These are phyloP conservation scores for Eutrema heterophyllum DNA, from an alignment of 345 rosid genomes.

Conservation along the genomic window DNA sequence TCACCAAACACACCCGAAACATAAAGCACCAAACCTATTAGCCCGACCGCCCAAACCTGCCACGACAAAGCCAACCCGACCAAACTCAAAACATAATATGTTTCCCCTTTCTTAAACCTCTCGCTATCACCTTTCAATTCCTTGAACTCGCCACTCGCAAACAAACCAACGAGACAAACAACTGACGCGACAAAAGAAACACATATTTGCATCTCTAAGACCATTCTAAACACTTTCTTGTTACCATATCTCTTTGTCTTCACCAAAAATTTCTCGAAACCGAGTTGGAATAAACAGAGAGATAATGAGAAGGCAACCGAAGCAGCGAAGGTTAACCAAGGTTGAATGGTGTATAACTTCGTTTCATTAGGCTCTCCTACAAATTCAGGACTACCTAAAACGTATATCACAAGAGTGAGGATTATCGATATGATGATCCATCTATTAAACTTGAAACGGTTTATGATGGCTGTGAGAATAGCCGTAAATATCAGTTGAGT, in stretches of 20 bases:
- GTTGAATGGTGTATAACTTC: too few relatives aligned
- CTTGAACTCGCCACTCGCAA: constrained; percentile 19
- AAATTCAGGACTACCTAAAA: constrained; percentile 1
- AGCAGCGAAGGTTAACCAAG: constrained; percentile 23
- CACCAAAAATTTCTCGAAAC: constrained; percentile 9
- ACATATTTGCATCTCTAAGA: constrained; percentile 20
- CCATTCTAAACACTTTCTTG: constrained; percentile 27
- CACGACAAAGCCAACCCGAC: constrained; percentile 21
- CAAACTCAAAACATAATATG: not conserved
- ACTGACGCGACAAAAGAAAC: constrained; percentile 2
- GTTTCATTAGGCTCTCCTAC: constrained; percentile 13
- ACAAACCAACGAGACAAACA: constrained; percentile 13
- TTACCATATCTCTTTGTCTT: constrained; percentile 10
- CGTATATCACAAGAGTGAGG: not conserved
- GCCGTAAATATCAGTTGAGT: constrained; percentile 42
- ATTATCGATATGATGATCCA: constrained; percentile 38
- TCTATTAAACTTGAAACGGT: constrained; percentile 37
- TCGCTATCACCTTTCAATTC: not conserved
- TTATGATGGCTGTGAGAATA: constrained; percentile 33
- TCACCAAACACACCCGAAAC: constrained; percentile 17
- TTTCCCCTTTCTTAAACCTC: constrained; percentile 20
- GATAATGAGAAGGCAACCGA: not conserved
- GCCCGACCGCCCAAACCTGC: constrained; percentile 15
- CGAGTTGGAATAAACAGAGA: constrained; percentile 16
- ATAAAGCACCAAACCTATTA: constrained; percentile 21